Percentiles rank a stretch among this genome's conserved stretches.
Evolutionary conservation across 345 rosid species (phyloP).

Genomic region (Eucalyptus cloeziana): DNA sequence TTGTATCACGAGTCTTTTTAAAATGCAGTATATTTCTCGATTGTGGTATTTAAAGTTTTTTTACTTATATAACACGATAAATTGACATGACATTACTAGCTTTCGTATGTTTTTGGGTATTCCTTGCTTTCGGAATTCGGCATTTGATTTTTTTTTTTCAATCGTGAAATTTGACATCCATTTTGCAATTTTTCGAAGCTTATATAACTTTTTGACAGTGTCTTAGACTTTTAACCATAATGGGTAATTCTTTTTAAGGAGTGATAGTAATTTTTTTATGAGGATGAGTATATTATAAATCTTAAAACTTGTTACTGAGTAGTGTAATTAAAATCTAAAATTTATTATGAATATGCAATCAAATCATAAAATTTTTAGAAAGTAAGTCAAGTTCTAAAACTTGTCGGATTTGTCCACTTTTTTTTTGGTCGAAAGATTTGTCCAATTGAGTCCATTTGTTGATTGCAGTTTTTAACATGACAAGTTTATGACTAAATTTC

Average conservation of each 20-base stretch:
- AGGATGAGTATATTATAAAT: rapidly evolving
- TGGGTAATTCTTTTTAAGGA: neutral
- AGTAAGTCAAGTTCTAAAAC: rapidly evolving
- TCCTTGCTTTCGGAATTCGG: rapidly evolving
- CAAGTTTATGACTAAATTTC: rapidly evolving
- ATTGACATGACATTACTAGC: neutral
- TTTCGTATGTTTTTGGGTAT: rapidly evolving
- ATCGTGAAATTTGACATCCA: rapidly evolving
- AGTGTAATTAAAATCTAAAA: neutral
- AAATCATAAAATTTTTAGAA: rapidly evolving
- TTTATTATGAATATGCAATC: rapidly evolving
- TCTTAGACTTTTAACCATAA: rapidly evolving
- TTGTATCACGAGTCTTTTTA: neutral
- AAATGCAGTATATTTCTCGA: rapidly evolving
- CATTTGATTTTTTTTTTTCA: neutral
- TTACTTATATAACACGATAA: rapidly evolving
- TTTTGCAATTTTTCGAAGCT: neutral
- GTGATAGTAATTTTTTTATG: rapidly evolving
- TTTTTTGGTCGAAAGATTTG: too few species aligned
- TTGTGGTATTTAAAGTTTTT: neutral
- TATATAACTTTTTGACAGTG: rapidly evolving
- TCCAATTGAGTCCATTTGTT: rapidly evolving
- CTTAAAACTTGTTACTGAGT: rapidly evolving
- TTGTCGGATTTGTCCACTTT: rapidly evolving
- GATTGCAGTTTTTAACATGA: rapidly evolving